phyloP scores from a whole-genome alignment of 1,139 yeast genomes.

The Yamadazyma atmosphaerica region DNA sequence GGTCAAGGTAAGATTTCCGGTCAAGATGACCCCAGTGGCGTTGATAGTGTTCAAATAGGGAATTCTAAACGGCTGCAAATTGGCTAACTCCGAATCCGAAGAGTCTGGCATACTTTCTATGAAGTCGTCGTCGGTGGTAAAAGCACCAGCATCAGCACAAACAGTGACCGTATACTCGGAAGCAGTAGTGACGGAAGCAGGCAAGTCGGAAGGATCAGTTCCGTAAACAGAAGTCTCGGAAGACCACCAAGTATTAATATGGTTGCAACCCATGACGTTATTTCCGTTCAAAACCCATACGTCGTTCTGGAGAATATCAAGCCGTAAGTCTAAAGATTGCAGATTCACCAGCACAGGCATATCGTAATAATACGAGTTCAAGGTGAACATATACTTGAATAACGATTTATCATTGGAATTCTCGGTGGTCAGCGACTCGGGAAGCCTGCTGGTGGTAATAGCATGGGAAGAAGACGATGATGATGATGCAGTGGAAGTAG shows the following conservation, averaged over 20 bases:
- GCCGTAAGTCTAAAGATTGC: conserved; percentile 22
- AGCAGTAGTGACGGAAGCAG: conserved; percentile 20
- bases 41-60: conserved; percentile 30
- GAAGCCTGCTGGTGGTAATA: conserved; percentile 8
- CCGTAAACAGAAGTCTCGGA: conserved; percentile 16
- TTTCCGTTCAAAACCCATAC: conserved; percentile 36
- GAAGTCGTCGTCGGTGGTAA: conserved; percentile 13
- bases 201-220: conserved; percentile 9
- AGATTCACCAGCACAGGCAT: conserved; percentile 12
- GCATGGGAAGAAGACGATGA: conserved; percentile 2
- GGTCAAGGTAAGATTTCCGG: conserved; percentile 24
- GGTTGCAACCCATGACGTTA: conserved; percentile 24
- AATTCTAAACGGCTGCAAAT: conserved; percentile 19
- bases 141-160: conserved; percentile 32
- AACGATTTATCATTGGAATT: conserved; percentile 16
- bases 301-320: conserved; percentile 38
- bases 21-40: conserved; percentile 28
- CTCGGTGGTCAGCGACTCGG: conserved; percentile 18
- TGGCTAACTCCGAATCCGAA: conserved; percentile 14
- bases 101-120: conserved; percentile 10
- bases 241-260: conserved; percentile 21
- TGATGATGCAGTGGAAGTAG: conserved; percentile 6
- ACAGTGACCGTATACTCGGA: conserved; percentile 23
- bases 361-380: conserved; percentile 18
- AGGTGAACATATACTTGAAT: conserved; percentile 23